These are phyloP conservation scores for Lactarius psammicola DNA, from an alignment of 768 basidiomycete genomes.

Conservation along the genomic window DNA sequence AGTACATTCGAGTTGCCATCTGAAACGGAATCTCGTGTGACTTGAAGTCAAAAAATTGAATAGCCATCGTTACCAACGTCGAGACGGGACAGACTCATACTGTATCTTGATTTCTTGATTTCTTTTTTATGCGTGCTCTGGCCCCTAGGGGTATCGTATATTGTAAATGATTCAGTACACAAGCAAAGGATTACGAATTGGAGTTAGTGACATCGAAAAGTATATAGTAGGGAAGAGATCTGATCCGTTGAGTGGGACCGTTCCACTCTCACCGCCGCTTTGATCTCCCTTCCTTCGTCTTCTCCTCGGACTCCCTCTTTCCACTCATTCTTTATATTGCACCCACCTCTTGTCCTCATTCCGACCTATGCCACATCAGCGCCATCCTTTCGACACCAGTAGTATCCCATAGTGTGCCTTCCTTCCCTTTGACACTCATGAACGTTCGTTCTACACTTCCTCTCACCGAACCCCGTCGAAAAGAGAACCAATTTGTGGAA, in stretches of 20 bases:
- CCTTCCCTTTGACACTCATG: slow-evolving; percentile 11
- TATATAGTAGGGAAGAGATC: not conserved
- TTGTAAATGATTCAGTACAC: slow-evolving; percentile 41
- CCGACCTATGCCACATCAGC: slow-evolving; percentile 15
- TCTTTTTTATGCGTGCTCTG: slow-evolving; percentile 46
- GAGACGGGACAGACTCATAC: slow-evolving; percentile 40
- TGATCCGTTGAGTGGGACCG: not conserved
- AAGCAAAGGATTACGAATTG: not conserved
- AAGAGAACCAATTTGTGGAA: slow-evolving; percentile 56
- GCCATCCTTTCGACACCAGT: not conserved
- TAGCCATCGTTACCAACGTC: not conserved
- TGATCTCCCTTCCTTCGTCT: not conserved
- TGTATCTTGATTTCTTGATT: slow-evolving; percentile 11
- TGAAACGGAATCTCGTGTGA: slow-evolving; percentile 63
- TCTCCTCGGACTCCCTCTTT: not conserved
- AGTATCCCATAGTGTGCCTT: not conserved
- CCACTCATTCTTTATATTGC: not conserved
- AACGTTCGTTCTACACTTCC: slow-evolving; percentile 15
- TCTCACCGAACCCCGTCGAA: slow-evolving; percentile 32
- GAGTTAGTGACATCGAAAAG: not conserved
- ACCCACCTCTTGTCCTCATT: not conserved
- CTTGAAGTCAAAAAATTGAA: slow-evolving; percentile 49
- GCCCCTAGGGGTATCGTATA: slow-evolving; percentile 39
- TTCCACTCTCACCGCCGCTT: not conserved
- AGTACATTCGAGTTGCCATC: slow-evolving; percentile 60